Percentiles rank a stretch among this genome's conserved stretches.
Conservation (phyloP, 2,329 filamentous ascomycete genomes). For the Penicillium rolfsii region DNA sequence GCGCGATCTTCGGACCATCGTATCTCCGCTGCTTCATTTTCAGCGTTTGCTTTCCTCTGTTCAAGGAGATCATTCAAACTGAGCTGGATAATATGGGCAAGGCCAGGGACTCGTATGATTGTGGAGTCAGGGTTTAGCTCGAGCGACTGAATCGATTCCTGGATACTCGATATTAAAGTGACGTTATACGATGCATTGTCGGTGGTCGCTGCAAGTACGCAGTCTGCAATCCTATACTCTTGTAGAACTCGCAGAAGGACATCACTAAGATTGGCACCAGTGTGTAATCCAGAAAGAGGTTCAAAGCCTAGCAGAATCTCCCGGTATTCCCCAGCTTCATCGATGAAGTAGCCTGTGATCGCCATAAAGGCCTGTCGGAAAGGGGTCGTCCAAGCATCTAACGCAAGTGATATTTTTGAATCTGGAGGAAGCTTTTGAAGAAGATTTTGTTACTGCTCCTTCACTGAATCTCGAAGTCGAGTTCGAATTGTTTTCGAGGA, state of each 20-base stretch:
- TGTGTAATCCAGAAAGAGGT: constrained; percentile 5
- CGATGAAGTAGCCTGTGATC: constrained; percentile 5
- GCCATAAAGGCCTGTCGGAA: constrained; percentile 3
- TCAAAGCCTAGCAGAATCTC: constrained; percentile 9
- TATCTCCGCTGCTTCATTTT: constrained; percentile 2
- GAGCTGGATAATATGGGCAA: not conserved
- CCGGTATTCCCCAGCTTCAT: constrained; percentile 4
- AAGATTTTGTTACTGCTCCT: not conserved
- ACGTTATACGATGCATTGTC: not conserved
- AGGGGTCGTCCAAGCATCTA: not conserved
- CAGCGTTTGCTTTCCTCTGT: not conserved
- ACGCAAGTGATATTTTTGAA: not conserved
- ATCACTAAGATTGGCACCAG: constrained; percentile 2
- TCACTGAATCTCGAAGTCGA: not conserved
- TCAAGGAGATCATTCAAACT: not conserved
- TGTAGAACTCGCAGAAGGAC: not conserved
- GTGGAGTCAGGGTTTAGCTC: not conserved
- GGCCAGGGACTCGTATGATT: not conserved
- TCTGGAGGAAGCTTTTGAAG: not conserved
- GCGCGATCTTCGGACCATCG: not conserved
- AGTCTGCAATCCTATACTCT: not conserved
- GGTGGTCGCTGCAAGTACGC: not conserved
- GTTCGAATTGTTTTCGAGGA: not conserved
- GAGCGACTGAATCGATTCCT: not conserved
- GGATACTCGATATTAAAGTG: not conserved